These are phyloP conservation scores for Volutella citrinella DNA, from an alignment of 2,329 filamentous ascomycete species.

Conservation along the genomic window DNA sequence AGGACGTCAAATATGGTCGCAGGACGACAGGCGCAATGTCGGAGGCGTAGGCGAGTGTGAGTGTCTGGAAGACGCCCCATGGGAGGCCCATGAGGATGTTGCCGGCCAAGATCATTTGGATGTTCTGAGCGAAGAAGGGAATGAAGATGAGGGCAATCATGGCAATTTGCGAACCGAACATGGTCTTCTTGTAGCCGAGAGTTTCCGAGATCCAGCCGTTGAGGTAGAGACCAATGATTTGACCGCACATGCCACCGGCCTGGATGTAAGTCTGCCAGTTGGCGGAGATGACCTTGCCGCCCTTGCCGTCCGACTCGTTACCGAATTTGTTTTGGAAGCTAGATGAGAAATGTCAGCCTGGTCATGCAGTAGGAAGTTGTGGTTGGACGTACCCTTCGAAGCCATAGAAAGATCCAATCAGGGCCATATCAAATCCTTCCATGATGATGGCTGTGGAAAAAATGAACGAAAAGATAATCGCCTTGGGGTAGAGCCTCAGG, in stretches of 20 bases:
- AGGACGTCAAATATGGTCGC: constrained; percentile 46
- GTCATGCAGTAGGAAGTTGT: neutral
- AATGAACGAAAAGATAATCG: constrained; percentile 40
- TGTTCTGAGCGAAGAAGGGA: constrained; percentile 56
- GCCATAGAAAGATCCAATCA: constrained; percentile 40
- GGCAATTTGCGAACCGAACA: constrained; percentile 49
- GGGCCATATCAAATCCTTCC: constrained; percentile 39
- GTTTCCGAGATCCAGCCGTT: constrained; percentile 61
- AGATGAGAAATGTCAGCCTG: too few relatives aligned
- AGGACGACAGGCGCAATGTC: constrained; percentile 62
- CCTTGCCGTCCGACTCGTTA: constrained; percentile 15
- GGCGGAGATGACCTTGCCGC: constrained; percentile 18
- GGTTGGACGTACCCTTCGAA: constrained; percentile 27
- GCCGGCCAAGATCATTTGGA: constrained; percentile 50
- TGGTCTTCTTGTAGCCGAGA: constrained; percentile 58
- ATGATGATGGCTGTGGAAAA: constrained; percentile 41
- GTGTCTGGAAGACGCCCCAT: constrained; percentile 50
- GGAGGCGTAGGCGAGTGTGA: constrained; percentile 59
- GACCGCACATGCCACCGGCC: constrained; percentile 48
- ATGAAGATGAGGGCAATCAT: constrained; percentile 55
- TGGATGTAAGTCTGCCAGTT: constrained; percentile 32
- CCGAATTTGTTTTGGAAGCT: constrained; percentile 50
- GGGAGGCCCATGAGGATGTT: constrained; percentile 58
- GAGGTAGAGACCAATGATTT: constrained; percentile 59
- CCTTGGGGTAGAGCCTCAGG: constrained; percentile 39